Evolutionary conservation across 306 rosid genomes (phyloP), one percentile per base, ranked within the genome.

Genomic region (Quillaja saponaria): DNA sequence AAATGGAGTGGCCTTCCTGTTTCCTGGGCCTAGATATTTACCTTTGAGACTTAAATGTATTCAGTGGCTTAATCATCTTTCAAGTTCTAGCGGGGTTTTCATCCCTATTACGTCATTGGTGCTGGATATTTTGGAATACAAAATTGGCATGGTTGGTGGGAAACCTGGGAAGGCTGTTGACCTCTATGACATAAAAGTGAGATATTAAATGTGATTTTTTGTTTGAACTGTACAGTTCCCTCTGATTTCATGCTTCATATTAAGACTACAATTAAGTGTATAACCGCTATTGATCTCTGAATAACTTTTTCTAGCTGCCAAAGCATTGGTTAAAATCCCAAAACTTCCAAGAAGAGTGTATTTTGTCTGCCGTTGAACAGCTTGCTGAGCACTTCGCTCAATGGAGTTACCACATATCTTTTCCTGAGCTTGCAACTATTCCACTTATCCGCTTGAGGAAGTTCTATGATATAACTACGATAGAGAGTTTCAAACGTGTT

Each of bases 1-100:
- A 81, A 84, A 83, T 64, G 99, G 95, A 63, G 71, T 92, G 73
- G 84, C 86, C 57, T 63, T 76, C 48, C 63, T 92, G 75, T 92
- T 89, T 81, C 81, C 85, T 34, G 96, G 99, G 49, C 94, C 95
- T 47, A 92, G 96, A 85, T 92, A 92, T 83, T 81, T 92, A 70
- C 99, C 99, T 25, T 75, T 86, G 55, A 86, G 94, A 81, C 64
- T 89, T 65, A 82, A 78, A 78, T 92, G 96, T 78, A 72, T 92
- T 75, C 86, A 78, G 35, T 92, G 95, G 99, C 80, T 86, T 69
- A 92, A 86, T 87, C 58, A 67, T 58, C 90, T 92, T 54, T 82
- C 99, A 34, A 66, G 74, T 59, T 84, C 94, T 40, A 81, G 84
- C 70, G 95, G 96, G 50, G 62, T 83, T 81, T 92, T 86, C 83